Conservation (phyloP, 441 rosid genomes). For the Rhodomyrtus psidioides region DNA sequence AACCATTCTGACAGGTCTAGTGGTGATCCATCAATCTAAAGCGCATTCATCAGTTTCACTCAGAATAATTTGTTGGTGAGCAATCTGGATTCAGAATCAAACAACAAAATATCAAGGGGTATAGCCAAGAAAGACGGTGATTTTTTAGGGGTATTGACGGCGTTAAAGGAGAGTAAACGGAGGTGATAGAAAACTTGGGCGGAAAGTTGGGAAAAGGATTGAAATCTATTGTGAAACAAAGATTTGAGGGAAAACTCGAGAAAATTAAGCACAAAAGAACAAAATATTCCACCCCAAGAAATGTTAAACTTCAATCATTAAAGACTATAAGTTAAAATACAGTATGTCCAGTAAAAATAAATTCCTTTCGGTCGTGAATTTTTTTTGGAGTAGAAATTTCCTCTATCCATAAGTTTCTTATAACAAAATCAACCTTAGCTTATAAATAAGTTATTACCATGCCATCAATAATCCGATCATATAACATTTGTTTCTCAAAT, state of each 20-base stretch:
- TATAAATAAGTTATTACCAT: neutral
- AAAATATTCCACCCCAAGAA: neutral
- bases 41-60: neutral
- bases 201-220: neutral
- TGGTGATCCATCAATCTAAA: neutral
- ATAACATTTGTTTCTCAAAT: neutral
- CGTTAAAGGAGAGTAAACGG: too few species aligned
- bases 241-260: neutral
- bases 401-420: neutral
- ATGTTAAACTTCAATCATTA: neutral
- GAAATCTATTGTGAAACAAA: neutral
- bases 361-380: neutral
- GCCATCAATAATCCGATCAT: neutral
- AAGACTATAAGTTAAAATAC: neutral
- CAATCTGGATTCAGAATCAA: neutral
- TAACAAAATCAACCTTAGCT: neutral
- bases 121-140: too few species aligned
- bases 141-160: too few species aligned
- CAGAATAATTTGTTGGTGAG: neutral
- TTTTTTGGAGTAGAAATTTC: neutral
- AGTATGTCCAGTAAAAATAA: neutral
- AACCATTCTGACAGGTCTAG: too few species aligned
- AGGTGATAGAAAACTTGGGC: too few species aligned
- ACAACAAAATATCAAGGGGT: neutral
- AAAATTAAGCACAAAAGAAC: neutral